These are phyloP conservation scores for Halophytophthora batemanensis DNA, from an alignment of 352 stramenopile species.

Conservation along the genomic window DNA sequence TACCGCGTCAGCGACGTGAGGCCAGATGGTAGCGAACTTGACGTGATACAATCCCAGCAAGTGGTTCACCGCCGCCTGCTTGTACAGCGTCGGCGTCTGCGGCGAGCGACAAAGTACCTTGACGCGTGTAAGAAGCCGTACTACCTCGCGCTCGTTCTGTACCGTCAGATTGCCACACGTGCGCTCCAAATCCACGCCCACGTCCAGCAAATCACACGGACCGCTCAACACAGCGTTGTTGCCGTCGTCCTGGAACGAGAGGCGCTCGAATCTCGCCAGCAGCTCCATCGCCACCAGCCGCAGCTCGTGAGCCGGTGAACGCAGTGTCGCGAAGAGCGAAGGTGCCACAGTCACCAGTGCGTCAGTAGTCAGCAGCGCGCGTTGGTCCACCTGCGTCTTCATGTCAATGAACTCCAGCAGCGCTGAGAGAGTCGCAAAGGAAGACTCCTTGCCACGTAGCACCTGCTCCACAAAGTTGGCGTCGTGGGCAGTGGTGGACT, in stretches of 20 bases:
- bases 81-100: slow-evolving; percentile 78
- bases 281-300: slow-evolving; percentile 72
- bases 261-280: slow-evolving; percentile 45
- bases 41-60: slow-evolving; percentile 84
- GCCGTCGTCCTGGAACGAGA: slow-evolving; percentile 51
- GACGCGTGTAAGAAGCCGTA: slow-evolving; percentile 74
- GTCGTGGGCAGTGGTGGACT: slow-evolving; percentile 9
- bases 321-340: slow-evolving; percentile 55
- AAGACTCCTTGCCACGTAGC: slow-evolving; percentile 40
- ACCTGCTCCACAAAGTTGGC: slow-evolving; percentile 32
- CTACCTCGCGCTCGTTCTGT: slow-evolving; percentile 79
- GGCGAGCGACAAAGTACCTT: slow-evolving; percentile 71
- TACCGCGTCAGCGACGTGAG: slow-evolving; percentile 71
- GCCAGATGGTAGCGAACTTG: slow-evolving; percentile 87
- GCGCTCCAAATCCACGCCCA: slow-evolving; percentile 64
- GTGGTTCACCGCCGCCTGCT: slow-evolving; percentile 70
- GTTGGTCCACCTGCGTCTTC: slow-evolving; percentile 43
- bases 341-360: slow-evolving; percentile 31
- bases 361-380: slow-evolving; percentile 37
- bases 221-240: slow-evolving; percentile 40
- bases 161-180: slow-evolving; percentile 52
- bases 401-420: slow-evolving; percentile 64
- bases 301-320: slow-evolving; percentile 61
- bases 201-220: slow-evolving; percentile 63
- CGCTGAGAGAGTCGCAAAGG: slow-evolving; percentile 58